Evolutionary conservation across 768 basidiomycete genomes (phyloP), one percentile per base, ranked within the genome.

Genomic region (Boletus sp.): DNA sequence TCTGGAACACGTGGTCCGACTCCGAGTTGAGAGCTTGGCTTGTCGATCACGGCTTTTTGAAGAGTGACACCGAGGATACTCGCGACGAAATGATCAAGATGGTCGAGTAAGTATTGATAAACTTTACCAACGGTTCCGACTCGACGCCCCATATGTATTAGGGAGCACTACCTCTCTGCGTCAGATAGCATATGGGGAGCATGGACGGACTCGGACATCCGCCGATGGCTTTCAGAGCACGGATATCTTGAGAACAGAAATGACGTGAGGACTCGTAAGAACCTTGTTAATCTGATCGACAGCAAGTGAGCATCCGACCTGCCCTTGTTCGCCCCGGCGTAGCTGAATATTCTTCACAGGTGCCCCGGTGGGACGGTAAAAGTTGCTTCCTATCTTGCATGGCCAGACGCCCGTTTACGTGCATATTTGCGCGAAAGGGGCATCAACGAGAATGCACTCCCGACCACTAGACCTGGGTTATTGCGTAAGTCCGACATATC

Each of bases 371-470:
- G 69, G 46, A 65, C 67, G n/a, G 48, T 61, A 6, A 72, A 74
- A 34, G 77, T 79, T 1, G 77, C 84, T 3, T 74, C 83, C 3
- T 97, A 96, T 72, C 75, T 95, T 47, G 79, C 81, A 10, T 98
- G 96, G 96, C 90, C 92, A 13, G 95, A 98, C 64, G 90, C 94
- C 4, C 82, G 95, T 32, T 83, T 98, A 27, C 86, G 94, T 43
- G 93, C 89, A 2, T 97, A 90, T 72, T 80, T 98, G 19, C 81
- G 93, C 41, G 83, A 89, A 64, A 80, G 82, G 58, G 88, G 87
- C 46, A 64, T 96, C 29, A 75, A 79, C 57, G 92, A 95, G 61
- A 77, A 77, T n/a, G 74, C 77, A 46, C 75, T 90, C 39, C 85
- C 88, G 1, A 80, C 77, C 1, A 68, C 64, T 4, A 83, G 93